Base-by-base conservation (phyloP, 768 basidiomycete genomes). In the Tephrocybe rancida region DNA sequence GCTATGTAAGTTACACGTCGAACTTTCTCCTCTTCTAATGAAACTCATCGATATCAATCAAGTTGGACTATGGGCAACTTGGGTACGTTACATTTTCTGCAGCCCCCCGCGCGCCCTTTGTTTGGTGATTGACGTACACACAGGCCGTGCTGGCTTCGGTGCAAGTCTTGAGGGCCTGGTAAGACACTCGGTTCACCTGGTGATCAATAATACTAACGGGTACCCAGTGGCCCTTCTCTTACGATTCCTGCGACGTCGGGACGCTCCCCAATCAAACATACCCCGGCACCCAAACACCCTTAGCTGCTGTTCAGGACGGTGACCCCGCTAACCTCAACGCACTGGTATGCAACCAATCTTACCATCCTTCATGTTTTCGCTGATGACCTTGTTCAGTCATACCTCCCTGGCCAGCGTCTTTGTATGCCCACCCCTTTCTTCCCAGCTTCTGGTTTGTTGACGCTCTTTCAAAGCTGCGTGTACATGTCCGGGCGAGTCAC, bases 211-310 rank as follows among this genome's bases (percentile, higher is more conserved):
- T 38, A 16, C 32, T 22, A 24, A 25, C 25, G 30, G 29, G n/a
- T 53, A 22, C 37, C 0, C 60, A 61, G 83, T 87, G 86, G 85
- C 87, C 87, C 6, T 88, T 86, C 63, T 77, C 80, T 11, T 88
- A 87, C 59, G 84, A 88, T 49, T 66, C 83, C 2, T 92, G 92
- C 65, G 92, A 93, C 65, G 80, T 90, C 11, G 92, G 92, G 3
- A 93, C 91, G 1, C 70, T 89, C 5, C 74, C 81, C 3, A 93
- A 93, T 68, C 94, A 95, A 67, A 82, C 87, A 7, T 67, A 84
- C 58, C 82, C 86, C 44, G 88, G 83, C 8, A 72, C 69, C 14
- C 51, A 58, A 18, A 80, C 39, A 2, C 88, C 87, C 14, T 55
- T 72, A 3, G 76, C 77, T 21, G 78, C 82, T 5, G 78, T 54